Evolutionary conservation across 441 rosid species (phyloP).

Genomic region (Omphalea diandra): DNA sequence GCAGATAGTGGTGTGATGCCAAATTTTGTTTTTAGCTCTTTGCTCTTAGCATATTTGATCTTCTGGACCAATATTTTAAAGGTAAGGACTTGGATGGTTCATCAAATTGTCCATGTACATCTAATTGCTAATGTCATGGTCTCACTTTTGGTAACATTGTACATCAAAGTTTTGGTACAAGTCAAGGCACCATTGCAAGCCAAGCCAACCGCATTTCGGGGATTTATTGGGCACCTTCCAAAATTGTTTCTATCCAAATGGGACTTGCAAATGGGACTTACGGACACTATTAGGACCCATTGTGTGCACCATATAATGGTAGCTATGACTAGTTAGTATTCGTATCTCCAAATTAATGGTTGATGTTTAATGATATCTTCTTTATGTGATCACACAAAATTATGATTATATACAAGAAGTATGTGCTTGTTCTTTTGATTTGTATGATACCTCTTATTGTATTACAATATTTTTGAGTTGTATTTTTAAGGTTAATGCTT

Average conservation of each 20-base stretch:
- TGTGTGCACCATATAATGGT: not conserved
- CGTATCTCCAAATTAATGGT: not conserved
- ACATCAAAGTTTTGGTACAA: constrained; percentile 16
- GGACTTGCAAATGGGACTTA: not conserved
- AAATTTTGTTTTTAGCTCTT: not conserved
- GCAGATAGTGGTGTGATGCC: not conserved
- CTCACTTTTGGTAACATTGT: constrained; percentile 23
- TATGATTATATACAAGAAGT: not conserved
- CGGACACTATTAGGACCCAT: not conserved
- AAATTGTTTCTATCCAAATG: not conserved
- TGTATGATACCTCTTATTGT: no score
- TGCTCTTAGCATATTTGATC: no score
- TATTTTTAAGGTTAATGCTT: no score
- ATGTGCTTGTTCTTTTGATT: no score
- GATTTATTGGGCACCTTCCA: not conserved
- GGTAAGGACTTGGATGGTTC: not conserved
- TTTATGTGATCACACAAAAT: not conserved
- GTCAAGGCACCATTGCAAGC: not conserved
- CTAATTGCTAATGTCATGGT: not conserved
- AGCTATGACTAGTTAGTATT: not conserved
- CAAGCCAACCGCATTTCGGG: not conserved
- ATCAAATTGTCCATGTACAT: not conserved
- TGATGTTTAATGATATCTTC: not conserved
- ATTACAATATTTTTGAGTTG: no score
- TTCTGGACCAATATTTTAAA: not conserved